Evolutionary conservation across 2,329 filamentous ascomycete species (phyloP).

Genomic region (Rasamsonia emersonii): DNA sequence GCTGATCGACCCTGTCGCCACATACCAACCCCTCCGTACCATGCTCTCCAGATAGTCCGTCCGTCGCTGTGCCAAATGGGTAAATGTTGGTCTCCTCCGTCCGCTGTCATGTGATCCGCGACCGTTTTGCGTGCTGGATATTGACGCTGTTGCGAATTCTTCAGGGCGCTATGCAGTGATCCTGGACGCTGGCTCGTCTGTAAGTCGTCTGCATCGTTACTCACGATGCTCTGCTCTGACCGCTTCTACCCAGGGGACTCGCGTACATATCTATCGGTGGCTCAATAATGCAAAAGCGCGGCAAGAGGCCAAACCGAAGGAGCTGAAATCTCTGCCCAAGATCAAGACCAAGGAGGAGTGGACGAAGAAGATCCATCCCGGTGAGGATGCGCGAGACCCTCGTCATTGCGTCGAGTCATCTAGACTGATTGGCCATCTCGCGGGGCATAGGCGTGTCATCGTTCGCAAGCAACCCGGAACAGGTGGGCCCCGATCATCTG

Average conservation of each 20-base stretch:
- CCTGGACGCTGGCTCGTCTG: conserved; percentile 91
- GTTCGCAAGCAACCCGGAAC: conserved; percentile 67
- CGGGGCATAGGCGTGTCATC: conserved; percentile 63
- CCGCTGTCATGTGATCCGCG: conserved; percentile 1
- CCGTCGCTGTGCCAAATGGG: conserved; percentile 27
- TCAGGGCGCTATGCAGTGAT: conserved; percentile 77
- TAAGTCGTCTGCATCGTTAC: conserved; percentile 25
- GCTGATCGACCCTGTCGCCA: background rate
- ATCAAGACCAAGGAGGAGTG: conserved; percentile 77
- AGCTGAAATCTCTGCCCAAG: conserved; percentile 63
- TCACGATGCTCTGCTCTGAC: conserved; percentile 7
- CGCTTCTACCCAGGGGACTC: conserved; percentile 56
- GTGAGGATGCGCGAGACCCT: conserved; percentile 47
- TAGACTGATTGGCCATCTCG: conserved; percentile 5
- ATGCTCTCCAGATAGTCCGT: conserved; percentile 21
- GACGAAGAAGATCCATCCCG: conserved; percentile 91
- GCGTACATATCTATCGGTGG: conserved; percentile 92
- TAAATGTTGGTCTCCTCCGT: conserved; percentile 31
- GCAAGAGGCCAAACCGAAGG: conserved; percentile 49
- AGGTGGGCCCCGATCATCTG: conserved; percentile 75
- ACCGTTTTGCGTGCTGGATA: conserved; percentile 1
- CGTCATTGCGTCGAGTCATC: background rate
- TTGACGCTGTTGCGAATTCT: conserved; percentile 5
- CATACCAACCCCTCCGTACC: conserved; percentile 10
- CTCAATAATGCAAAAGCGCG: conserved; percentile 63